Evolutionary conservation across 345 rosid species (phyloP).

Genomic region (Xanthoceras sorbifolium): DNA sequence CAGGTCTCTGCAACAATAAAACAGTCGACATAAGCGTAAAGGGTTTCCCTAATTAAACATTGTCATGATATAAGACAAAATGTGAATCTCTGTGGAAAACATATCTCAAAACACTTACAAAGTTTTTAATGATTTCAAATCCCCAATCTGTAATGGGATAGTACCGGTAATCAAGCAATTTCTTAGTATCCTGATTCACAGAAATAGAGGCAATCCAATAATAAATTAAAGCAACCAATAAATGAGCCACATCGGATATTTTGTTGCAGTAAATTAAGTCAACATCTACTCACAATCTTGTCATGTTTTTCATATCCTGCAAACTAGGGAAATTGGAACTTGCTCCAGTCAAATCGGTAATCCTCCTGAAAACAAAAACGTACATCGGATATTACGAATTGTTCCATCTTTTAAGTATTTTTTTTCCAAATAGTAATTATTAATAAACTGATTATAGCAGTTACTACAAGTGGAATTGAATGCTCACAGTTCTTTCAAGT

Average conservation of each 20-base stretch:
- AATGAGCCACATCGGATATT: neutral
- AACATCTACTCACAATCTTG: constrained; percentile 52
- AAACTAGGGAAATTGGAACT: constrained; percentile 57
- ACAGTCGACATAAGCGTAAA: neutral
- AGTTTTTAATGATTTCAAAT: constrained; percentile 28
- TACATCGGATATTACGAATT: neutral
- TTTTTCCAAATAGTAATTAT: neutral
- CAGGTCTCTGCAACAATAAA: constrained; percentile 57
- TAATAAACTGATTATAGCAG: neutral
- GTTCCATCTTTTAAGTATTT: neutral
- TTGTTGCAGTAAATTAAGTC: neutral
- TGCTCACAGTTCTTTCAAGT: constrained; percentile 59
- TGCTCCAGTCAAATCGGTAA: constrained; percentile 63
- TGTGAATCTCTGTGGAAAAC: neutral
- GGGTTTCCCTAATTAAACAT: neutral
- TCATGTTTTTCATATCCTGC: constrained; percentile 17
- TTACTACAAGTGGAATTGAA: neutral
- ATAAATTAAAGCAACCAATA: neutral
- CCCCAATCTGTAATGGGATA: constrained; percentile 55
- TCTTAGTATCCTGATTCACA: constrained; percentile 55
- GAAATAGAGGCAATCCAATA: neutral
- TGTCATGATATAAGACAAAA: neutral
- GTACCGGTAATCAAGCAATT: constrained; percentile 55
- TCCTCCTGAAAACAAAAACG: constrained; percentile 47
- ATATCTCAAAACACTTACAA: constrained; percentile 48